Base-by-base conservation (phyloP, 2,329 filamentous ascomycete species). In the Nemania serpens region DNA sequence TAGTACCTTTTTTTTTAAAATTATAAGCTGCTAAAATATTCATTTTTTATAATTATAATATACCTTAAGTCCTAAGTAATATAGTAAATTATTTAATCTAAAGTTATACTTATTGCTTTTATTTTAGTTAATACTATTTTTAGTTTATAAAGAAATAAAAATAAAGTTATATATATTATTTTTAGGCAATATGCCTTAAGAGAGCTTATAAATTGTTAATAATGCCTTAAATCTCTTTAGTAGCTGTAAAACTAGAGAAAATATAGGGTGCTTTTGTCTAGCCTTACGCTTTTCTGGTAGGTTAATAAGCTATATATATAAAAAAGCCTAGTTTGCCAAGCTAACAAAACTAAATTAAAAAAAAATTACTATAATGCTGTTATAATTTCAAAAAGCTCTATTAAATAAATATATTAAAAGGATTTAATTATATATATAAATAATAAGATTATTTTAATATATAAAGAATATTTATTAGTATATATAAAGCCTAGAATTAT, bases 41-140 rank as follows among this genome's bases (percentile, higher is more conserved):
- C 51, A 53, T 12, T 47, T 59, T 18, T 64, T 49, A 22, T 57
- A 64, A 5, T 57, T 59, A 5, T 61, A 58, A n/a, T 56, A 55
- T 1, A 10, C 22, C 1, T 53, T 2, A 10, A 49, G 49, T 3
- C 29, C 17, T 0, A 68, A 64, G 41, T 69, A 65, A 1, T 57
- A 46, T 0, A 71, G 54, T 2, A 65, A 58, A 13, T 68, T 46
- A 17, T 65, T 64, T 1, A 58, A 33, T 0, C 1, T 7, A 5
- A 58, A 50, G 2, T 51, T 39, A 1, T 61, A 39, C 1, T 50
- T n/a, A 20, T 42, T n/a, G 25, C 15, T 12, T 12, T 48, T 37
- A 12, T 12, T n/a, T 6, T 34, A 47, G 18, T 49, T 18, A 1
- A 53, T n/a, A 6, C 20, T 7, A 7, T n/a, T n/a, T n/a, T 29